Percentiles rank a stretch among this genome's conserved stretches.
Conservation (phyloP, 495 filamentous ascomycete genomes). For the Saxispiralis lemnorum region DNA sequence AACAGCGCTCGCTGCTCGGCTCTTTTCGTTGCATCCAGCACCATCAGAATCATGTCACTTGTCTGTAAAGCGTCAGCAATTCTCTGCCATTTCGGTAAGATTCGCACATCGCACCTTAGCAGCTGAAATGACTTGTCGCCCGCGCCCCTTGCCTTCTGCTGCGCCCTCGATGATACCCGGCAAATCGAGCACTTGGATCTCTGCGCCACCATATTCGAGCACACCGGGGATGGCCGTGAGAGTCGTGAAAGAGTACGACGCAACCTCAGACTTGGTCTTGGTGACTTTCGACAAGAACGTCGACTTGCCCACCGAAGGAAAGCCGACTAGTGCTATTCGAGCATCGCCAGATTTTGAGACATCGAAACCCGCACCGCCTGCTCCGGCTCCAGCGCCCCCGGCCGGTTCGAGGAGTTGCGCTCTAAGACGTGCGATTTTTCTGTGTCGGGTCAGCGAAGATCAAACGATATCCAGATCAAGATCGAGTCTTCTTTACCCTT, state of each 20-base stretch:
- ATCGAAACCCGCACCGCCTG: constrained; percentile 74
- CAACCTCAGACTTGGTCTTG: constrained; percentile 92
- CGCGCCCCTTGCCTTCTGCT: constrained; percentile 87
- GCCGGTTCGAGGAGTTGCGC: constrained; percentile 89
- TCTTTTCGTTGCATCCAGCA: constrained; percentile 91
- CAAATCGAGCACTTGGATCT: constrained; percentile 95
- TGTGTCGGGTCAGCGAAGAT: constrained; percentile 24
- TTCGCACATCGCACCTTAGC: constrained; percentile 40
- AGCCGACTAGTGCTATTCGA: constrained; percentile 90
- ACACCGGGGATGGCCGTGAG: constrained; percentile 96
- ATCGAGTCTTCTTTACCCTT: constrained; percentile 44
- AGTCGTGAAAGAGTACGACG: constrained; percentile 94
- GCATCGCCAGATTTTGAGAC: constrained; percentile 96
- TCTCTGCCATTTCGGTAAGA: neutral
- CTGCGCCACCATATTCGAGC: constrained; percentile 91
- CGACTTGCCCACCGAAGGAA: constrained; percentile 96
- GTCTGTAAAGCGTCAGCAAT: constrained; percentile 36
- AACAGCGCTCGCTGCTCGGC: constrained; percentile 82
- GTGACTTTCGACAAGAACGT: constrained; percentile 98
- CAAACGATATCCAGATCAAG: neutral
- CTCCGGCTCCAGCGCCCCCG: constrained; percentile 47
- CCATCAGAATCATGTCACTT: constrained; percentile 91
- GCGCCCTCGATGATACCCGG: constrained; percentile 98
- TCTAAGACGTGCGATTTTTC: constrained; percentile 87
- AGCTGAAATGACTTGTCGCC: constrained; percentile 94